phyloP scores from a whole-genome alignment of 2,329 filamentous ascomycete species.

The Onygena corvina region DNA sequence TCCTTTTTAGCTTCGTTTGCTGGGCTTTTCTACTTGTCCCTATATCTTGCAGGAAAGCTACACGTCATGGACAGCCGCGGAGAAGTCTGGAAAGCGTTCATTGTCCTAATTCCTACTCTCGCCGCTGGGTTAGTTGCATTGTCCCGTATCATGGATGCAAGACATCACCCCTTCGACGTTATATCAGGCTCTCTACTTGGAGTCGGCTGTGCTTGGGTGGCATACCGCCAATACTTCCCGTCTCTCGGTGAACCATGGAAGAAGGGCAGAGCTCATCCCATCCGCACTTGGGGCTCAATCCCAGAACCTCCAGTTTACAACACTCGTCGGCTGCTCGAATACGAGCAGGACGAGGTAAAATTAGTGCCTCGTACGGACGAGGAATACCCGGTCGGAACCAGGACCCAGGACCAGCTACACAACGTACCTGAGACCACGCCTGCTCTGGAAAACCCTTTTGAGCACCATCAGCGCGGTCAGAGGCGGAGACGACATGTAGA shows the following conservation, averaged over 20 bases:
- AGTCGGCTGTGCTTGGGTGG: constrained; percentile 40
- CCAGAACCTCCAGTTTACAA: constrained; percentile 11
- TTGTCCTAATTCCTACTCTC: constrained; percentile 43
- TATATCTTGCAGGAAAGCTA: constrained; percentile 49
- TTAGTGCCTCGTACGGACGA: constrained; percentile 25
- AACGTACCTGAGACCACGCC: constrained; percentile 15
- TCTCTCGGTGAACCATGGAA: constrained; percentile 43
- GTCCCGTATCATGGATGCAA: constrained; percentile 49
- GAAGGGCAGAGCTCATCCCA: constrained; percentile 48
- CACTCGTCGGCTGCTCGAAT: constrained; percentile 8
- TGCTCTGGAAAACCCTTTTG: constrained; percentile 10
- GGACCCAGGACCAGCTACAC: constrained; percentile 6
- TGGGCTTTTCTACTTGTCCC: constrained; percentile 47
- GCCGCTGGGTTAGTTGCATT: constrained; percentile 45
- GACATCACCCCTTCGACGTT: constrained; percentile 51
- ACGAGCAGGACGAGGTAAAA: constrained; percentile 13
- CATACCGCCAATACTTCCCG: constrained; percentile 50
- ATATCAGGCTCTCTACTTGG: constrained; percentile 45
- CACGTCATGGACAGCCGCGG: constrained; percentile 49
- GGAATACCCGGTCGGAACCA: constrained; percentile 18
- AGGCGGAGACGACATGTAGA: constrained; percentile 2
- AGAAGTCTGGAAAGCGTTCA: constrained; percentile 48
- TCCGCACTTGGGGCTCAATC: constrained; percentile 41
- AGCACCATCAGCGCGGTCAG: constrained; percentile 4
- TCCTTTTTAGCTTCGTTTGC: constrained; percentile 41